Conservation (phyloP, 257 asterid species). For the Nemophila menziesii region DNA sequence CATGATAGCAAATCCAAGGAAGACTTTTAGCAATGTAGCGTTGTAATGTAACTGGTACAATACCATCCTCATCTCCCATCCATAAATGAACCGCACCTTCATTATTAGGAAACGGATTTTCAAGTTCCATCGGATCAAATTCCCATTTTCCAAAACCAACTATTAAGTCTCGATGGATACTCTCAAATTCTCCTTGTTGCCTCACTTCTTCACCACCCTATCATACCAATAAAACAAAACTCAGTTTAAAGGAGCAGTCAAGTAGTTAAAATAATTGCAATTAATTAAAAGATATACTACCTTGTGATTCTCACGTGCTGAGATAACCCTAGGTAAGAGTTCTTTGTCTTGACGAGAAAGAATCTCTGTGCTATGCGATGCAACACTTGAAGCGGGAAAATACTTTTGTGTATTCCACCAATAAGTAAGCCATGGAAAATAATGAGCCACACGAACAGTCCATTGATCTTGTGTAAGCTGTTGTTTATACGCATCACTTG, state of each 20-base stretch:
- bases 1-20: slow-evolving; percentile 84
- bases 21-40: slow-evolving; percentile 45
- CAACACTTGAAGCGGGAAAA: slow-evolving; percentile 37
- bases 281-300: neutral
- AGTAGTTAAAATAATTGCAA: neutral
- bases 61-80: slow-evolving; percentile 71
- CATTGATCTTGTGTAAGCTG: slow-evolving; percentile 57
- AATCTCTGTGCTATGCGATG: slow-evolving; percentile 20
- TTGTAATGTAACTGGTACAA: slow-evolving; percentile 56
- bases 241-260: no score
- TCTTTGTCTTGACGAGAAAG: slow-evolving; percentile 48
- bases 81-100: slow-evolving; percentile 67
- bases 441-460: slow-evolving; percentile 68
- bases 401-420: slow-evolving; percentile 94
- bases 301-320: slow-evolving; percentile 11
- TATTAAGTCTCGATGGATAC: slow-evolving; percentile 58
- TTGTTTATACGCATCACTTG: slow-evolving; percentile 30
- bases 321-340: slow-evolving; percentile 23
- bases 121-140: slow-evolving; percentile 58
- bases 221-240: no score
- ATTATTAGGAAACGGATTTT: slow-evolving; percentile 42
- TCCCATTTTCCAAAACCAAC: slow-evolving; percentile 77
- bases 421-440: slow-evolving; percentile 68
- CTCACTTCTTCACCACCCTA: slow-evolving; percentile 35
- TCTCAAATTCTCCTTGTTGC: slow-evolving; percentile 75